A percentile compares a stretch with the other conserved stretches of the same genome.
These are phyloP conservation scores for Fusarium heterosporum DNA, from an alignment of 2,329 filamentous ascomycete genomes.

Conservation along the genomic window DNA sequence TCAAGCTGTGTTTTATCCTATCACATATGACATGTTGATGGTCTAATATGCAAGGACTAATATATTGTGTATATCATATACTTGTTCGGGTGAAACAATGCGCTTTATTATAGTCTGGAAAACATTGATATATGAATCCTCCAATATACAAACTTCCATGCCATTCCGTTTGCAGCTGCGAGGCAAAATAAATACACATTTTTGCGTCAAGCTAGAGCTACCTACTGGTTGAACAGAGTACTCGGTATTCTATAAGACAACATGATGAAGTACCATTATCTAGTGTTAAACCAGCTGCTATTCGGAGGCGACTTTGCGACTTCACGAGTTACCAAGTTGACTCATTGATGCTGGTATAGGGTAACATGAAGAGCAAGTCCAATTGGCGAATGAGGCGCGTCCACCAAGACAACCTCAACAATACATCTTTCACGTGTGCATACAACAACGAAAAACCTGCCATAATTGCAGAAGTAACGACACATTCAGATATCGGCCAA, in stretches of 20 bases:
- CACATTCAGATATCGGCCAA: background rate
- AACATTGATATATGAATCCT: too few species aligned
- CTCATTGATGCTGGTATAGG: conserved; percentile 7
- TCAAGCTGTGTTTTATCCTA: background rate
- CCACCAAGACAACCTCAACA: conserved; percentile 1
- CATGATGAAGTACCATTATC: too few species aligned
- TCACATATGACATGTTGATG: background rate
- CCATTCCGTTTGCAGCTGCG: too few species aligned
- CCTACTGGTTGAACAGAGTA: too few species aligned
- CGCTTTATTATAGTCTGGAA: too few species aligned
- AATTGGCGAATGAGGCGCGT: background rate
- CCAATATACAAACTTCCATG: too few species aligned
- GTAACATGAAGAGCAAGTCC: conserved; percentile 4
- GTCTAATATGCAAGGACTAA: background rate
- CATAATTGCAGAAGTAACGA: background rate
- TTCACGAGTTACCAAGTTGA: conserved; percentile 1
- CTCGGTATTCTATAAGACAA: too few species aligned
- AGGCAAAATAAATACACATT: too few species aligned
- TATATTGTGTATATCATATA: background rate
- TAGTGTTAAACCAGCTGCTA: background rate
- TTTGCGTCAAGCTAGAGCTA: too few species aligned
- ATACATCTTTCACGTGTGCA: background rate
- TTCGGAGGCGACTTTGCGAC: background rate
- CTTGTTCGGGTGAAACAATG: background rate
- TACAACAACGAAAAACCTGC: background rate